These are phyloP conservation scores for Endoconidiophora polonica DNA, from an alignment of 2,329 filamentous ascomycete species.

Conservation along the genomic window DNA sequence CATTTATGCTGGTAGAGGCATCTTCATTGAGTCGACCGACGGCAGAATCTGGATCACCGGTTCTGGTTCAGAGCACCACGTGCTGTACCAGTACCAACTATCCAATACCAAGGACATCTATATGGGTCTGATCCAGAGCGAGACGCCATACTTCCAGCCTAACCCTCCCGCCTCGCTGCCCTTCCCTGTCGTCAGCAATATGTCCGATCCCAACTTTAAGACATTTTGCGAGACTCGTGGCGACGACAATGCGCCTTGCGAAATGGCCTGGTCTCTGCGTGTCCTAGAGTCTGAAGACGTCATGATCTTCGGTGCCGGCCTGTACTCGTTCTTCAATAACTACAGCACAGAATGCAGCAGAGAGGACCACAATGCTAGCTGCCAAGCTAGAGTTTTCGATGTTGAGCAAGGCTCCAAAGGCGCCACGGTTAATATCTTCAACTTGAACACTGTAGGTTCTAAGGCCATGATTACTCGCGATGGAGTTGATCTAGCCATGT, in stretches of 20 bases:
- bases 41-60: conserved; percentile 43
- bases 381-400: conserved; percentile 29
- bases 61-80: conserved; percentile 47
- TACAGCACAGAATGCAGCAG: conserved; percentile 35
- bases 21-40: conserved; percentile 26
- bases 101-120: conserved; percentile 42
- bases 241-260: conserved; percentile 24
- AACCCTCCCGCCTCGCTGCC: conserved; percentile 41
- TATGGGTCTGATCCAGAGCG: conserved; percentile 49
- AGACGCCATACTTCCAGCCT: conserved; percentile 57
- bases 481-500: conserved; percentile 21
- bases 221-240: conserved; percentile 25
- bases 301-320: conserved; percentile 43
- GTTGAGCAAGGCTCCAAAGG: conserved; percentile 14
- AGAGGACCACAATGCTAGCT: conserved; percentile 24
- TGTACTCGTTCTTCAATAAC: conserved; percentile 54
- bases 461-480: conserved; percentile 24
- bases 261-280: conserved; percentile 48
- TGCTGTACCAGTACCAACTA: conserved; percentile 54
- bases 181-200: conserved; percentile 28
- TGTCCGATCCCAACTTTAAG: conserved; percentile 37
- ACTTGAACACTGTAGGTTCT: conserved; percentile 29
- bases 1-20: conserved; percentile 34
- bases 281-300: conserved; percentile 39
- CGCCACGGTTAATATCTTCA: conserved; percentile 24